Conservation (phyloP, 352 stramenopile genomes). For the Lagenidium giganteum region DNA sequence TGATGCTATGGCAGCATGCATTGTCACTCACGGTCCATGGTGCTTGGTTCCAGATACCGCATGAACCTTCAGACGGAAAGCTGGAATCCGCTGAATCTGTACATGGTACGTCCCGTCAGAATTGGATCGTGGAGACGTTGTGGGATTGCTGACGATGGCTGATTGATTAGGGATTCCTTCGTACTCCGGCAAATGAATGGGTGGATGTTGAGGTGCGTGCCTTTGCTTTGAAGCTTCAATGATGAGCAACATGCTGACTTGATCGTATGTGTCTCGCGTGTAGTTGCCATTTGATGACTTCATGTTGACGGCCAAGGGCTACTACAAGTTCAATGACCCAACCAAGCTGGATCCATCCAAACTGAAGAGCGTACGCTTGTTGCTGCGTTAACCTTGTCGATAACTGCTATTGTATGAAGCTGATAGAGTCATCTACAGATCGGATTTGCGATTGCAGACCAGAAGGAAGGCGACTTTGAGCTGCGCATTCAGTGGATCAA, state of each 20-base stretch:
- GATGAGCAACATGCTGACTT: neutral
- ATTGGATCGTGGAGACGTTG: no score
- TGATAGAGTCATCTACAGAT: slow-evolving; percentile 43
- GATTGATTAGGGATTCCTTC: slow-evolving; percentile 64
- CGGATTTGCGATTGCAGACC: slow-evolving; percentile 79
- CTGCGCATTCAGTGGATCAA: slow-evolving; percentile 85
- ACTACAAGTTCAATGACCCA: slow-evolving; percentile 75
- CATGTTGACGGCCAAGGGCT: slow-evolving; percentile 78
- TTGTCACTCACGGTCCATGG: neutral
- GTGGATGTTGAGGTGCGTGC: slow-evolving; percentile 67
- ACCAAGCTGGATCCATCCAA: slow-evolving; percentile 70
- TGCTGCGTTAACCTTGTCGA: neutral
- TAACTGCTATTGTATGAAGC: neutral
- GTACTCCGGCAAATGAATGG: slow-evolving; percentile 74
- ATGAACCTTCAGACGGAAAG: slow-evolving; percentile 84
- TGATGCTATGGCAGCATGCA: neutral
- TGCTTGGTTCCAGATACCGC: slow-evolving; percentile 36
- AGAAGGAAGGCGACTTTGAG: slow-evolving; percentile 84
- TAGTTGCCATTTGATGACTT: slow-evolving; percentile 77
- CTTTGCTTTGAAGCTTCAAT: neutral
- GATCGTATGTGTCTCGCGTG: neutral
- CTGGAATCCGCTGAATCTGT: slow-evolving; percentile 85
- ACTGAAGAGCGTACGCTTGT: slow-evolving; percentile 54
- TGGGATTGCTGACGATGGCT: neutral
- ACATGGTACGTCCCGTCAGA: slow-evolving; percentile 79